Evolutionary conservation across 805 yeast genomes (phyloP).

Genomic region (Tetrapisispora namnaoensis): DNA sequence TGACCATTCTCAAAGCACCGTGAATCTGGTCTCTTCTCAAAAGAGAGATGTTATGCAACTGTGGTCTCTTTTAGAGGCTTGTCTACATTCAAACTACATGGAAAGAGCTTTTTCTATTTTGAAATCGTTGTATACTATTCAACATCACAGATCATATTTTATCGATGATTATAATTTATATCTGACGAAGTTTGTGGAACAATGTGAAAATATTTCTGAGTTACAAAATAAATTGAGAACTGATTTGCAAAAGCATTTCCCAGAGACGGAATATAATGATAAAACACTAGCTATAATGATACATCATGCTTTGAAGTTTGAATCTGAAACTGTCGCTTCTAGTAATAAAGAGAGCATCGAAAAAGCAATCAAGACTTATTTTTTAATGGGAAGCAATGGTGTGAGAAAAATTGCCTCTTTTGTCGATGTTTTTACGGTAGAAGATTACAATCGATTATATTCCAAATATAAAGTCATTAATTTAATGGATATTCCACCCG

Average conservation of each 20-base stretch:
- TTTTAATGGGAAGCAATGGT: constrained; percentile 14
- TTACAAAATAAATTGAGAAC: constrained; percentile 30
- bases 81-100: constrained; percentile 54
- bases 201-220: constrained; percentile 29
- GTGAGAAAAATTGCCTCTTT: constrained; percentile 14
- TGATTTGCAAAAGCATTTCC: constrained; percentile 35
- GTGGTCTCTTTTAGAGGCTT: constrained; percentile 73
- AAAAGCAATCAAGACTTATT: constrained; percentile 11
- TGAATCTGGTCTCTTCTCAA: constrained; percentile 8
- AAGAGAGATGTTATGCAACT: constrained; percentile 53
- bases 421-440: constrained; percentile 21
- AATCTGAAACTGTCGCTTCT: neutral
- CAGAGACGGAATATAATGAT: constrained; percentile 36
- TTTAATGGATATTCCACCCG: constrained; percentile 19
- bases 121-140: constrained; percentile 46
- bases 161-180: constrained; percentile 62
- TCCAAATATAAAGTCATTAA: constrained; percentile 27
- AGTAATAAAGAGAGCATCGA: neutral
- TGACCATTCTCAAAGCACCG: constrained; percentile 18
- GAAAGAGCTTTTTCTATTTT: constrained; percentile 63
- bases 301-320: constrained; percentile 32
- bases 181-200: constrained; percentile 25
- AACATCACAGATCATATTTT: constrained; percentile 37
- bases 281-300: constrained; percentile 53
- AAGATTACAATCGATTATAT: constrained; percentile 32